These are phyloP conservation scores for Emydomyces testavorans DNA, from an alignment of 2,329 filamentous ascomycete genomes.

Conservation along the genomic window DNA sequence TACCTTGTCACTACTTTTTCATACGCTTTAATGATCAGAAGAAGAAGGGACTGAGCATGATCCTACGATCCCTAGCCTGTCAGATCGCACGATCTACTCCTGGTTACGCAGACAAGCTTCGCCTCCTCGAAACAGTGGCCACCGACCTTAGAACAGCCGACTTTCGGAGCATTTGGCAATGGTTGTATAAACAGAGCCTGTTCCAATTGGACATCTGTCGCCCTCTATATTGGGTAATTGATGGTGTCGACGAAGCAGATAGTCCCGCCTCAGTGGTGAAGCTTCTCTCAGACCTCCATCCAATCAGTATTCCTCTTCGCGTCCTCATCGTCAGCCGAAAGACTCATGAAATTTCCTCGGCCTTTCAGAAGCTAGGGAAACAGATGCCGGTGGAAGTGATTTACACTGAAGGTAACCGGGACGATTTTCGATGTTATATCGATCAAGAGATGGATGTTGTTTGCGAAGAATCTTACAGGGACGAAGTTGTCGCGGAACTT, in stretches of 20 bases:
- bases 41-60: conserved; percentile 18
- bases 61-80: conserved; percentile 21
- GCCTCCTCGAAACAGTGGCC: conserved; percentile 18
- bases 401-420: not conserved
- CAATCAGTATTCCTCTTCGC: conserved; percentile 19
- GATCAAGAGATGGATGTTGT: conserved; percentile 14
- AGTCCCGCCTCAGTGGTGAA: conserved; percentile 20
- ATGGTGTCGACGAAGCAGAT: conserved; percentile 32
- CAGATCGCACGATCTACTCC: conserved; percentile 21
- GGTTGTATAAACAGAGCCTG: conserved; percentile 24
- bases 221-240: conserved; percentile 32
- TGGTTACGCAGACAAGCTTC: conserved; percentile 17
- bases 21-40: conserved; percentile 22
- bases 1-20: conserved; percentile 23
- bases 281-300: conserved; percentile 22
- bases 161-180: conserved; percentile 24
- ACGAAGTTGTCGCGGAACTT: conserved; percentile 8
- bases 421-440: conserved; percentile 15
- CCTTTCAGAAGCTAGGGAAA: conserved; percentile 4
- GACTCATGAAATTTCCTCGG: not conserved
- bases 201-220: conserved; percentile 18
- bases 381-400: not conserved
- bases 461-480: conserved; percentile 5
- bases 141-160: conserved; percentile 22
- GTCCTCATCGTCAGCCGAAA: conserved; percentile 26